These are phyloP conservation scores for Niveomyces coronatus DNA, from an alignment of 2,329 filamentous ascomycete genomes.

Conservation along the genomic window DNA sequence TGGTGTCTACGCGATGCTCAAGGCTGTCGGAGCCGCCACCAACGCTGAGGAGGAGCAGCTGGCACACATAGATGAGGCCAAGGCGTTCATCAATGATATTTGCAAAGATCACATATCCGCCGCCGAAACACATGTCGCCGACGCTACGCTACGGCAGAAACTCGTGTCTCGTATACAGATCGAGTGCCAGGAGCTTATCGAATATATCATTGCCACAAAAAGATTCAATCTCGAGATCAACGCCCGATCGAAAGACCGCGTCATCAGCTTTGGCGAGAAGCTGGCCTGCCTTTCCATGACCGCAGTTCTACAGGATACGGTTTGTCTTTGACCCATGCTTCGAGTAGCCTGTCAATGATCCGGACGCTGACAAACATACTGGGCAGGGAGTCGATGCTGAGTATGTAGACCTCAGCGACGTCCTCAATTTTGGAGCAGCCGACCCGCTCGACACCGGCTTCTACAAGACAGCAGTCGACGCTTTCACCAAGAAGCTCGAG, in stretches of 20 bases:
- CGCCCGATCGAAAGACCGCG: conserved; percentile 69
- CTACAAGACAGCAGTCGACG: conserved; percentile 53
- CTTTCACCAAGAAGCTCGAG: conserved; percentile 52
- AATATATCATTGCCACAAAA: conserved; percentile 56
- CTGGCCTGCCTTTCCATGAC: conserved; percentile 89
- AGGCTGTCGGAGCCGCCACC: conserved; percentile 40
- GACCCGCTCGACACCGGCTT: conserved; percentile 56
- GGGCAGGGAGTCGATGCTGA: conserved; percentile 65
- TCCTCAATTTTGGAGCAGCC: conserved; percentile 56
- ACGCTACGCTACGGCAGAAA: conserved; percentile 42
- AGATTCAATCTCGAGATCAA: conserved; percentile 67
- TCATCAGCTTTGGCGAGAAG: conserved; percentile 93
- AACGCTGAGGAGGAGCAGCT: conserved; percentile 42
- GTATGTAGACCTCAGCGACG: conserved; percentile 81
- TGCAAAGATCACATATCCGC: conserved; percentile 71
- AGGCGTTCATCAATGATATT: conserved; percentile 68
- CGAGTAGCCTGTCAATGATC: neutral
- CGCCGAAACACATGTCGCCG: conserved; percentile 51
- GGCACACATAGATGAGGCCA: conserved; percentile 52
- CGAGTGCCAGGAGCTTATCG: conserved; percentile 73
- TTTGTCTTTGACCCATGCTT: conserved; percentile 18
- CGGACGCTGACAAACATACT: conserved; percentile 18
- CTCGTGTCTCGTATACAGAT: conserved; percentile 58
- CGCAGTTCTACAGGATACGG: conserved; percentile 65
- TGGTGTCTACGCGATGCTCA: conserved; percentile 48